These are phyloP conservation scores for Hypoxylon perforatum DNA, from an alignment of 495 filamentous ascomycete genomes.

Conservation along the genomic window DNA sequence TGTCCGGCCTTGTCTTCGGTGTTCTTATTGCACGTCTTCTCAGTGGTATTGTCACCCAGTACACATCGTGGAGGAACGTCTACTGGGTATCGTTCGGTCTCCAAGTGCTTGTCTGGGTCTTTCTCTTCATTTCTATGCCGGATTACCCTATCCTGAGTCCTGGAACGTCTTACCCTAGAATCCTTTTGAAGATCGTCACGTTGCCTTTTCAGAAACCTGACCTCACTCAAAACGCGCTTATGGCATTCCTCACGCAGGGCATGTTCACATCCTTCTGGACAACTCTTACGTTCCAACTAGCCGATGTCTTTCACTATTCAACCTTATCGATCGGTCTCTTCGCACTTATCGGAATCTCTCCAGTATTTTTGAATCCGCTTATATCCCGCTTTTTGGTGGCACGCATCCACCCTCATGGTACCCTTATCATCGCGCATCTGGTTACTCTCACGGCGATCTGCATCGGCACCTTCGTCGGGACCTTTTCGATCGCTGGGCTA, in stretches of 20 bases:
- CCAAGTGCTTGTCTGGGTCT: slow-evolving; percentile 72
- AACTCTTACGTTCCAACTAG: slow-evolving; percentile 82
- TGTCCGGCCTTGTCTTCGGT: slow-evolving; percentile 81
- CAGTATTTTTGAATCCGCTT: slow-evolving; percentile 68
- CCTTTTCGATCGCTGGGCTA: slow-evolving; percentile 71
- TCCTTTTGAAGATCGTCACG: slow-evolving; percentile 70
- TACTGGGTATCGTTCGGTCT: slow-evolving; percentile 84
- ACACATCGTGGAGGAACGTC: slow-evolving; percentile 76
- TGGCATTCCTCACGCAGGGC: slow-evolving; percentile 54
- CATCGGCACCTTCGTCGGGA: slow-evolving; percentile 72
- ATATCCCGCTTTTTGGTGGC: slow-evolving; percentile 72
- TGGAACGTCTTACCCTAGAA: slow-evolving; percentile 71
- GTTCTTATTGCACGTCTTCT: slow-evolving; percentile 81
- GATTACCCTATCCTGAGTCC: slow-evolving; percentile 83
- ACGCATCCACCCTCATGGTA: slow-evolving; percentile 67
- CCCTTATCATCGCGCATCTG: slow-evolving; percentile 65
- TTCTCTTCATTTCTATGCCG: slow-evolving; percentile 80
- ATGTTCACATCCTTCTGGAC: slow-evolving; percentile 74
- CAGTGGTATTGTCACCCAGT: slow-evolving; percentile 78
- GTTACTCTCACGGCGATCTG: slow-evolving; percentile 65
- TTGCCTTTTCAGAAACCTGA: slow-evolving; percentile 72
- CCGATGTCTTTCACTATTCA: slow-evolving; percentile 67
- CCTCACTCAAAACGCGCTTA: slow-evolving; percentile 67
- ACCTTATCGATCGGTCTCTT: slow-evolving; percentile 76
- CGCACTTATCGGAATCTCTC: slow-evolving; percentile 72